Evolutionary conservation across 768 basidiomycete species (phyloP).

Genomic region (Filobasidium floriforme): DNA sequence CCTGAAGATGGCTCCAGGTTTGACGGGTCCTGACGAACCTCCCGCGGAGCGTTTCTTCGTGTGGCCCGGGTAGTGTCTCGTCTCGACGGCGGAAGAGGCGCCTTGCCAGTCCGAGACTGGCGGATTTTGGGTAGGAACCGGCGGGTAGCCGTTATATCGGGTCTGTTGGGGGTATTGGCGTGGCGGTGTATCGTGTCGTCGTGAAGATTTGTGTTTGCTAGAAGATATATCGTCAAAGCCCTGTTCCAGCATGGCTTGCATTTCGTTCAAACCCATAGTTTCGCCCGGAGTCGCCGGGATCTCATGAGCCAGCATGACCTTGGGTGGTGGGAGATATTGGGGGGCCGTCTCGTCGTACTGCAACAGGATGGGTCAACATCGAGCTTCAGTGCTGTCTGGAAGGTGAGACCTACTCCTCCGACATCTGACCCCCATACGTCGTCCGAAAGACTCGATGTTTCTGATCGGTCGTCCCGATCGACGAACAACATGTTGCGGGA

Average conservation of each 20-base stretch:
- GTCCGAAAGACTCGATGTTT: conserved; percentile 77
- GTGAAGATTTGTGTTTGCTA: background rate
- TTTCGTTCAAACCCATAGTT: conserved; percentile 61
- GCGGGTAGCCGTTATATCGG: conserved; percentile 3
- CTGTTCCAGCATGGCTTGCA: conserved; percentile 84
- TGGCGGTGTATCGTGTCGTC: background rate
- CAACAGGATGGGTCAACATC: background rate
- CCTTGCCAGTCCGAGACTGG: conserved; percentile 29
- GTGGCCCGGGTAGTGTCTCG: conserved; percentile 33
- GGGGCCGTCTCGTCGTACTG: conserved; percentile 74
- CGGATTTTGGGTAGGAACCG: conserved; percentile 5
- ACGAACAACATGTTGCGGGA: conserved; percentile 53
- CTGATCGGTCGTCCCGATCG: conserved; percentile 51
- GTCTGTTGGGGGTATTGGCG: conserved; percentile 13
- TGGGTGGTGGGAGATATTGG: conserved; percentile 75
- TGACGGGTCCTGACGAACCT: conserved; percentile 2
- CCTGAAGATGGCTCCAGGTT: conserved; percentile 3
- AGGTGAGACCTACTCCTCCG: conserved; percentile 52
- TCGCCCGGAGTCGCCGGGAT: conserved; percentile 38
- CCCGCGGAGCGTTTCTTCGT: conserved; percentile 43
- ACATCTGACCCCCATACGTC: conserved; percentile 95
- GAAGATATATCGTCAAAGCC: conserved; percentile 65
- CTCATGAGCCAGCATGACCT: conserved; percentile 52
- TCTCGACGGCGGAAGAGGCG: conserved; percentile 32
- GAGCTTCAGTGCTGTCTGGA: background rate